phyloP scores from a whole-genome alignment of 805 yeast genomes.

The Komagataella pseudopastoris region DNA sequence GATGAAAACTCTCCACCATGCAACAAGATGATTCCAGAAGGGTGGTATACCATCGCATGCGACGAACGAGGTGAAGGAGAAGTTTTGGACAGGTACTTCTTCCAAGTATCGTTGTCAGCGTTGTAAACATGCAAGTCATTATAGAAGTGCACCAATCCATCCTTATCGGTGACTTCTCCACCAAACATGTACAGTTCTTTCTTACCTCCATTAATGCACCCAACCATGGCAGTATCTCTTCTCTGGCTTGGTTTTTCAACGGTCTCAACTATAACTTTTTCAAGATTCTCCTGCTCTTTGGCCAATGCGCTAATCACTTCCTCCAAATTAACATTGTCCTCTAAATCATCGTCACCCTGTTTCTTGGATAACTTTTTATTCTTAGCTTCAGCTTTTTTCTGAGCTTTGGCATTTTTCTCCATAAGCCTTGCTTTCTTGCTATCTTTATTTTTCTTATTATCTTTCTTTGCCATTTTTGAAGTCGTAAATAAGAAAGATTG shows the following conservation, averaged over 20 bases:
- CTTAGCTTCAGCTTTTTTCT: slow-evolving; percentile 60
- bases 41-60: slow-evolving; percentile 88
- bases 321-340: slow-evolving; percentile 78
- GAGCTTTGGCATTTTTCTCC: slow-evolving; percentile 66
- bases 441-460: slow-evolving; percentile 66
- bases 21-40: slow-evolving; percentile 71
- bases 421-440: slow-evolving; percentile 85
- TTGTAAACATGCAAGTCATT: slow-evolving; percentile 70
- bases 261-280: slow-evolving; percentile 50
- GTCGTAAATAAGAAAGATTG: not conserved
- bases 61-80: slow-evolving; percentile 89
- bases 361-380: slow-evolving; percentile 65
- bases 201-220: slow-evolving; percentile 64
- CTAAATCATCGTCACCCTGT: slow-evolving; percentile 65
- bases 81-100: slow-evolving; percentile 64
- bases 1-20: slow-evolving; percentile 97
- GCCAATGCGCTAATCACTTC: slow-evolving; percentile 68
- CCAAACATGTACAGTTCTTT: slow-evolving; percentile 79
- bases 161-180: slow-evolving; percentile 52
- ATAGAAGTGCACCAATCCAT: slow-evolving; percentile 37
- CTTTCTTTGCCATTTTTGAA: slow-evolving; percentile 63
- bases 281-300: slow-evolving; percentile 66
- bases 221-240: slow-evolving; percentile 60
- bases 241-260: slow-evolving; percentile 54
- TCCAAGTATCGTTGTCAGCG: slow-evolving; percentile 73